Conservation (phyloP, 495 filamentous ascomycete genomes). For the Cryomyces antarcticus region DNA sequence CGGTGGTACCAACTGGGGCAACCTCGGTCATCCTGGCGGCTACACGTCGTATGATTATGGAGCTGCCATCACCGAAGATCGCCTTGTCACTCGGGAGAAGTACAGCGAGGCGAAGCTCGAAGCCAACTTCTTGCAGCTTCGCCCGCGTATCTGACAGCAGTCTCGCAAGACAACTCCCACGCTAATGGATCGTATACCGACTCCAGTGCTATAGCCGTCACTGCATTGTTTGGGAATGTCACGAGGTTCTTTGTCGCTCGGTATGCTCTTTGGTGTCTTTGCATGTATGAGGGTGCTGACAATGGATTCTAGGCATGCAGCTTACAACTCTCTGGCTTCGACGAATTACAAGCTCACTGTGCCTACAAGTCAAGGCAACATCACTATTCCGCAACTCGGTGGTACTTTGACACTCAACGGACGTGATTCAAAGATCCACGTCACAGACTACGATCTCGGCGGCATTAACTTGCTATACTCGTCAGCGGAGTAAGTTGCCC, state of each 20-base stretch:
- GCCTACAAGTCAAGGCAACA: slow-evolving; percentile 35
- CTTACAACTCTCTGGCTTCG: slow-evolving; percentile 33
- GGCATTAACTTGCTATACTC: slow-evolving; percentile 50
- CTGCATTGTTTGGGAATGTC: slow-evolving; percentile 33
- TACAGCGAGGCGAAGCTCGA: slow-evolving; percentile 61
- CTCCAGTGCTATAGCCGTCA: slow-evolving; percentile 32
- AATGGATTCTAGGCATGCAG: slow-evolving; percentile 27
- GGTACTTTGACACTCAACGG: slow-evolving; percentile 42
- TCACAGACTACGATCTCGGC: slow-evolving; percentile 51
- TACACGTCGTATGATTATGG: slow-evolving; percentile 64
- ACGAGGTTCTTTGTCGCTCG: slow-evolving; percentile 10
- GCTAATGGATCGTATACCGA: slow-evolving; percentile 27
- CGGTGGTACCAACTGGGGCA: slow-evolving; percentile 76
- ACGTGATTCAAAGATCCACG: slow-evolving; percentile 55
- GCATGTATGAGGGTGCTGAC: no score
- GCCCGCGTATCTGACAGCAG: slow-evolving; percentile 39
- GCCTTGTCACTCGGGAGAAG: slow-evolving; percentile 47
- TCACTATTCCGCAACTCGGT: slow-evolving; percentile 44
- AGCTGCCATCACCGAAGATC: slow-evolving; percentile 45
- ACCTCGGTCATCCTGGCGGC: slow-evolving; percentile 43
- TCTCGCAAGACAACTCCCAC: slow-evolving; percentile 24
- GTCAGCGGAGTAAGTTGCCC: slow-evolving; percentile 31
- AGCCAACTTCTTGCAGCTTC: slow-evolving; percentile 52
- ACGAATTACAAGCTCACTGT: slow-evolving; percentile 41
- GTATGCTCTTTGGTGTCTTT: slow-evolving; percentile 34